Percentiles rank a stretch among this genome's conserved stretches.
These are phyloP conservation scores for Trichoderma sp. DNA, from an alignment of 2,329 filamentous ascomycete genomes.

Conservation along the genomic window DNA sequence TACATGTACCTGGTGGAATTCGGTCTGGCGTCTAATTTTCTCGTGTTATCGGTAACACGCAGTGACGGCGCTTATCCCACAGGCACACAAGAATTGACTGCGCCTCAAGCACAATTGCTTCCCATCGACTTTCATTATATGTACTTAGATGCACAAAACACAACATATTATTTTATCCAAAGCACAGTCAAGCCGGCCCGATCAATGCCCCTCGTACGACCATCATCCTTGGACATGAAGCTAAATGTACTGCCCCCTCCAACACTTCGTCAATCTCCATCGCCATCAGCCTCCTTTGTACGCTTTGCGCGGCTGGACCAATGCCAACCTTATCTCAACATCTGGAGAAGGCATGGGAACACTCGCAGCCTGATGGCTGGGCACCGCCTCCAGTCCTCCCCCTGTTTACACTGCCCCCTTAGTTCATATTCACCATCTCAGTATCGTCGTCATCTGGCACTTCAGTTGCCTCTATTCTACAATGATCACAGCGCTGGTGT, in stretches of 20 bases:
- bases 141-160: not conserved
- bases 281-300: not conserved
- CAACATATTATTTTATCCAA: not conserved
- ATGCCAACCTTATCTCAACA: not conserved
- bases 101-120: not conserved
- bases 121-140: not conserved
- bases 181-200: not conserved
- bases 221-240: not conserved
- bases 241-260: not conserved
- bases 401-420: not conserved
- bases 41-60: not conserved
- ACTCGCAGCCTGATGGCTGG: not conserved
- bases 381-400: not conserved
- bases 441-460: not conserved
- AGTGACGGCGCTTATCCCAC: slow-evolving; percentile 13
- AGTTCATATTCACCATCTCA: not conserved
- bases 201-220: not conserved
- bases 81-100: not conserved
- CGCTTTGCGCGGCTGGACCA: not conserved
- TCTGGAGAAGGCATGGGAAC: not conserved
- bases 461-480: slow-evolving; percentile 3
- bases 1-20: not conserved
- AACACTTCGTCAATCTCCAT: not conserved
- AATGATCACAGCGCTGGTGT: slow-evolving; percentile 12
- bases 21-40: slow-evolving; percentile 8